These are phyloP conservation scores for Kazachstania taianensis DNA, from an alignment of 805 yeast species.

Conservation along the genomic window DNA sequence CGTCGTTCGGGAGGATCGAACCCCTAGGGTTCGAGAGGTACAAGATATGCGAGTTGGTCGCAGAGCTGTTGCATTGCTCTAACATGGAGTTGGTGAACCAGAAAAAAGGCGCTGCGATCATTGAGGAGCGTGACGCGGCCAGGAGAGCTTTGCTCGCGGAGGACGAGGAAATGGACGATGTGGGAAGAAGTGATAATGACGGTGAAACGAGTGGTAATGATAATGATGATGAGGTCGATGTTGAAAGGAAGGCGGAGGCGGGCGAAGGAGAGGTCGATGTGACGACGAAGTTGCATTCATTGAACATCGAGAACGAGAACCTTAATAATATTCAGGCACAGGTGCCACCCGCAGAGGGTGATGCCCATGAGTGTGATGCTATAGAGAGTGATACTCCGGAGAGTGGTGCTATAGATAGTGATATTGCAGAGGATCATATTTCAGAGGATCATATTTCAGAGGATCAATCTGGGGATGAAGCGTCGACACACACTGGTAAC, in stretches of 20 bases:
- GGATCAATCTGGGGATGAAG: not conserved
- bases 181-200: too few species aligned
- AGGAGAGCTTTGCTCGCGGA: slow-evolving; percentile 30
- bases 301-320: slow-evolving; percentile 3
- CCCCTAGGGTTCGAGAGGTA: slow-evolving; percentile 90
- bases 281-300: slow-evolving; percentile 4
- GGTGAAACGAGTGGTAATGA: slow-evolving; percentile 3
- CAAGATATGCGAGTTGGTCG: slow-evolving; percentile 84
- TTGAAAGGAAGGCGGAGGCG: too few species aligned
- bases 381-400: too few species aligned
- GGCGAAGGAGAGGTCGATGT: too few species aligned
- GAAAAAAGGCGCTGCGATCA: slow-evolving; percentile 54
- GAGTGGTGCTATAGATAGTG: not conserved
- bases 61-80: slow-evolving; percentile 90
- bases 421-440: not conserved
- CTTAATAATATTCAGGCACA: not conserved
- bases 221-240: slow-evolving; percentile 1
- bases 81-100: slow-evolving; percentile 89
- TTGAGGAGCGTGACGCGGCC: slow-evolving; percentile 59
- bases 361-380: not conserved
- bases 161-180: not conserved
- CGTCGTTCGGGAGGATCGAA: slow-evolving; percentile 48
- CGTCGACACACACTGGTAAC: not conserved
- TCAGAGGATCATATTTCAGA: not conserved
- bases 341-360: not conserved